Base-by-base conservation (phyloP, 495 filamentous ascomycete species). In the Clohesyomyces aquaticus region DNA sequence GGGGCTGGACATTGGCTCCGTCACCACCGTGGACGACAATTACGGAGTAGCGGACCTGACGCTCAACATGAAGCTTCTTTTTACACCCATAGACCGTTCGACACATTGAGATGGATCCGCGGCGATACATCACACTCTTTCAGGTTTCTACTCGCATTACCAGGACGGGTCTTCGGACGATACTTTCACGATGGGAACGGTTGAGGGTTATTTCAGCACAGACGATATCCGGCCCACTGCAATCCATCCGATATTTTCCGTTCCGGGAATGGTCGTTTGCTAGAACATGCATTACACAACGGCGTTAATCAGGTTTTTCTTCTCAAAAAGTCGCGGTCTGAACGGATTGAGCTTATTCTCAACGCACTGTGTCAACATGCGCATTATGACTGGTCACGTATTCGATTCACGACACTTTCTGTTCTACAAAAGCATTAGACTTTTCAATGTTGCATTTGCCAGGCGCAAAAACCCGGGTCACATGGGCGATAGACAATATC, bases 61-160 rank as follows among this genome's bases (percentile, higher is more conserved):
- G 14, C 76, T 87, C 59, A 82, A 88, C 69, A 88, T 88, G 85
- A 83, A 85, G 57, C 78, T 84, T 55, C 78, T 88, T 14, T 89
- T 88, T 49, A 67, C 67, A 19, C 67, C 67, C 14, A 52, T 69
- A 21, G 23, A 42, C 28, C 50, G 28, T 10, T 25, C 47, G 47
- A 22, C 47, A 18, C 8, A 29, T 29, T 55, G 28, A 55, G 14
- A n/a, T n/a, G n/a, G n/a, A n/a, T n/a, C n/a, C n/a, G n/a, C n/a
- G n/a, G n/a, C n/a, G n/a, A n/a, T n/a, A n/a, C n/a, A n/a, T n/a
- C n/a, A n/a, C n/a, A n/a, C n/a, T n/a, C n/a, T n/a, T n/a, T n/a
- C n/a, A n/a, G n/a, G n/a, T n/a, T n/a, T n/a, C n/a, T n/a, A n/a
- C n/a, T n/a, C n/a, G n/a, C n/a, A n/a, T n/a, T n/a, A n/a, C n/a